Base-by-base conservation (phyloP, 495 filamentous ascomycete genomes). In the Annulohypoxylon nitens region DNA sequence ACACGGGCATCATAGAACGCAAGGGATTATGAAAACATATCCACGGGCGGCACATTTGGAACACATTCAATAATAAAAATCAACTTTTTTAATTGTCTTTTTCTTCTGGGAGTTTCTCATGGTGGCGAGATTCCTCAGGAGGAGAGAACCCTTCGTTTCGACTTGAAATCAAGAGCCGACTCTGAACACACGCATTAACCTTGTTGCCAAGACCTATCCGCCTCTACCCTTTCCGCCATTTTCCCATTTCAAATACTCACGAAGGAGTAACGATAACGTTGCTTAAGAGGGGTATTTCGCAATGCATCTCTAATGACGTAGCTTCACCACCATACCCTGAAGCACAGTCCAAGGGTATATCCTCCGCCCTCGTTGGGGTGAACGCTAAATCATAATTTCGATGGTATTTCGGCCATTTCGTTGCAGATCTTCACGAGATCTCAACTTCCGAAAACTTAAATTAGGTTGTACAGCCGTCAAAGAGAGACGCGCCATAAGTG, bases 251-350 rank as follows among this genome's bases (percentile, higher is more conserved):
- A 36, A 41, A 39, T 36, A 11, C 55, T 25, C 20, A 14, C 50
- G 16, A 58, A 30, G 39, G 39, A 43, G 39, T 14, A 33, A 30
- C 7, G 50, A 14, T 7, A 4, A 33, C 30, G 16, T 8, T 2
- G 39, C 54, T 10, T 47, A 14, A 64, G 36, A 60, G 53, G 67
- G 67, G 67, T 64, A 64, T 64, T 70, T 41, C 12, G 30, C 10
- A 16, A 69, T 55, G 58, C 16, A 34, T 54, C 14, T 58, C 18
- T 16, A 51, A 41, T 34, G 20, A 41, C 33, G 14, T 12, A n/a
- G 7, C 53, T 11, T 10, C 18, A 2, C 4, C 11, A 33, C 4
- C 11, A 33, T 14, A n/a, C 47, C 26, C 20, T 26, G 30, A 53
- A 18, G 26, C 2, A 26, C 25, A 30, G 39, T 16, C 12, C 37